Percentiles rank a stretch among this genome's conserved stretches.
These are phyloP conservation scores for Pseudopithomyces chartarum DNA, from an alignment of 2,329 filamentous ascomycete species.

Conservation along the genomic window DNA sequence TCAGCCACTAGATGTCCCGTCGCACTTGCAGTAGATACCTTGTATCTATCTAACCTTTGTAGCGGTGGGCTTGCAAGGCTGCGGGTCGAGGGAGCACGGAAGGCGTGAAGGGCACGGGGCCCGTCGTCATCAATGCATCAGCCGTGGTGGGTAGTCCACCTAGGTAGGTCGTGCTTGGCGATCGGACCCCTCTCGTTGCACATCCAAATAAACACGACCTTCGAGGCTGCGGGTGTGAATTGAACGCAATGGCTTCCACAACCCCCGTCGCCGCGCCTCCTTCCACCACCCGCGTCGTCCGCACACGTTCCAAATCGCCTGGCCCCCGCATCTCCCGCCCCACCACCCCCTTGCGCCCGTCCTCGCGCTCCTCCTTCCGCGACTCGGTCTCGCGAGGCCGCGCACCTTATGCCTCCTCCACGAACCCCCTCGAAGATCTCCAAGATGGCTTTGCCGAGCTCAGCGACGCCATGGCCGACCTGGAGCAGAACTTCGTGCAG, in stretches of 20 bases:
- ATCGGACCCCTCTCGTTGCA: neutral
- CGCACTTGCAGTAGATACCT: no score
- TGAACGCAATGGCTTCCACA: slow-evolving; percentile 23
- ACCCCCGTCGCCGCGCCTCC: slow-evolving; percentile 25
- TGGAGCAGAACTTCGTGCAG: slow-evolving; percentile 97
- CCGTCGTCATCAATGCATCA: neutral
- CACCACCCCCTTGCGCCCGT: slow-evolving; percentile 88
- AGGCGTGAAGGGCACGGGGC: neutral
- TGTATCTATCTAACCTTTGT: no score
- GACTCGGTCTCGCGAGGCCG: slow-evolving; percentile 48
- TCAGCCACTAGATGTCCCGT: neutral
- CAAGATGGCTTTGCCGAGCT: slow-evolving; percentile 93
- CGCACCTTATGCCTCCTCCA: slow-evolving; percentile 56
- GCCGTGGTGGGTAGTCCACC: no score
- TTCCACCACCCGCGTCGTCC: slow-evolving; percentile 42
- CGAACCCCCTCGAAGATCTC: slow-evolving; percentile 77
- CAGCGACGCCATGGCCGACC: slow-evolving; percentile 89
- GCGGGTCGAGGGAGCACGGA: neutral
- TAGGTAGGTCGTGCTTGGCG: neutral
- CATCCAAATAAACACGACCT: neutral
- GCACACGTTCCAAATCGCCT: slow-evolving; percentile 58
- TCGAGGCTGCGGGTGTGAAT: no score
- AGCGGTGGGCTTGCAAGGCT: neutral
- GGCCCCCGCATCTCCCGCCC: slow-evolving; percentile 65
- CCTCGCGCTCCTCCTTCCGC: slow-evolving; percentile 86